phyloP scores from a whole-genome alignment of 768 basidiomycete genomes.

The Psilocybe cubensis region DNA sequence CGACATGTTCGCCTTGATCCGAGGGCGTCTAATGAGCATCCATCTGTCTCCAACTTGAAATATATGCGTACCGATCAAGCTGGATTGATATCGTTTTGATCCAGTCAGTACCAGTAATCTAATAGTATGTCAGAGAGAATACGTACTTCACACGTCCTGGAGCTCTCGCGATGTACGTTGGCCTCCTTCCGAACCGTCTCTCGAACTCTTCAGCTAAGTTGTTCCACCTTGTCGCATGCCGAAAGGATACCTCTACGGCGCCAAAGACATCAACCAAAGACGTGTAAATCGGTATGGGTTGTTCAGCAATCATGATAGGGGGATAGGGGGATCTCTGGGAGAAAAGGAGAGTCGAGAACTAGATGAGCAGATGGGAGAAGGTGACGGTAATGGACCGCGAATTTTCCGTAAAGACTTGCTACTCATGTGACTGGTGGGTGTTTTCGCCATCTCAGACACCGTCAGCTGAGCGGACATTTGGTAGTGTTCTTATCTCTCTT shows the following conservation, averaged over 20 bases:
- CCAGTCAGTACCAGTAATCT: not conserved
- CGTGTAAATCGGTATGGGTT: slow-evolving; percentile 64
- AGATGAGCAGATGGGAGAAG: not conserved
- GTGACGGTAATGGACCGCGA: not conserved
- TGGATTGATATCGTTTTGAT: slow-evolving; percentile 21
- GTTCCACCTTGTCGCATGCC: slow-evolving; percentile 65
- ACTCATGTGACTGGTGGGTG: not conserved
- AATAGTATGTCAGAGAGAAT: not conserved
- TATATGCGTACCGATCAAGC: slow-evolving; percentile 45
- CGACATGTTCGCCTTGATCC: slow-evolving; percentile 75
- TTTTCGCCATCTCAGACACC: not conserved
- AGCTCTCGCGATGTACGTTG: slow-evolving; percentile 73
- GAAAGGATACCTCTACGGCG: slow-evolving; percentile 53
- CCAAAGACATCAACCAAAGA: slow-evolving; percentile 59
- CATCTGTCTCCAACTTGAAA: not conserved
- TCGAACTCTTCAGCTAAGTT: slow-evolving; percentile 64
- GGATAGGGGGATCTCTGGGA: not conserved
- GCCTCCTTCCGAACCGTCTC: slow-evolving; percentile 64
- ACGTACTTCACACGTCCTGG: slow-evolving; percentile 83
- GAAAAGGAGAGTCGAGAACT: slow-evolving; percentile 10
- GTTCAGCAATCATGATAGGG: slow-evolving; percentile 53
- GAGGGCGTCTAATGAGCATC: slow-evolving; percentile 13
- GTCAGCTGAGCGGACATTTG: not conserved
- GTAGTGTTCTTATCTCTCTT: not conserved
- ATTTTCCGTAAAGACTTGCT: not conserved